Evolutionary conservation across 2,329 filamentous ascomycete genomes (phyloP).

Genomic region (Arthroderma uncinatum): DNA sequence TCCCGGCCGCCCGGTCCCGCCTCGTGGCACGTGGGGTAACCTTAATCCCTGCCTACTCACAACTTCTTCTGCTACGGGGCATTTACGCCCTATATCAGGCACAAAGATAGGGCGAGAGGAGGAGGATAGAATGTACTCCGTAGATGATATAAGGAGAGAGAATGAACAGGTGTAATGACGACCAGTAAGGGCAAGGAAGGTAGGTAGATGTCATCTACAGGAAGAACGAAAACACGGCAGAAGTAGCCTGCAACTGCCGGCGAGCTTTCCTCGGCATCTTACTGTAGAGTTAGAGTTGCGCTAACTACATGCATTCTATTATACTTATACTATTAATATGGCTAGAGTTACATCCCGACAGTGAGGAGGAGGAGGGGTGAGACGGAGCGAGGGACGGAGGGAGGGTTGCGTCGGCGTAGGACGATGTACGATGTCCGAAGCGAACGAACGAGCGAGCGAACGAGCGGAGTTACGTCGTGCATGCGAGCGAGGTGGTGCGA

Average conservation of each 20-base stretch:
- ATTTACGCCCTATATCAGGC: background rate
- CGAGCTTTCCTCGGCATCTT: background rate
- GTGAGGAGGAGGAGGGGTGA: background rate
- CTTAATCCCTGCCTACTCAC: background rate
- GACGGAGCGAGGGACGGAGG: background rate
- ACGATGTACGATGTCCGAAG: slow-evolving; percentile 2
- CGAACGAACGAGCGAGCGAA: background rate
- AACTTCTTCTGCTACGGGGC: background rate
- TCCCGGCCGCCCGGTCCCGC: slow-evolving; percentile 5
- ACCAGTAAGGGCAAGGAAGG: too few relatives aligned
- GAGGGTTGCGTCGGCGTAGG: slow-evolving; percentile 4
- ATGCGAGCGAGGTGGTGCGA: background rate
- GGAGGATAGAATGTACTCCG: too few relatives aligned
- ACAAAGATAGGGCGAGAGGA: too few relatives aligned
- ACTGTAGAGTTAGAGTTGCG: background rate
- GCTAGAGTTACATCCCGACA: background rate
- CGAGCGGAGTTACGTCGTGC: background rate
- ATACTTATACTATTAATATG: background rate
- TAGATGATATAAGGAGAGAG: too few relatives aligned
- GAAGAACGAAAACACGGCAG: background rate
- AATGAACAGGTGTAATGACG: too few relatives aligned
- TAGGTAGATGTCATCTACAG: background rate
- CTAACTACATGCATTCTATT: background rate
- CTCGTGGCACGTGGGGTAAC: slow-evolving; percentile 6
- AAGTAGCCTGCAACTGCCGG: background rate